Evolutionary conservation across 2,329 filamentous ascomycete species (phyloP).

Genomic region (Microthyrium microscopicum): DNA sequence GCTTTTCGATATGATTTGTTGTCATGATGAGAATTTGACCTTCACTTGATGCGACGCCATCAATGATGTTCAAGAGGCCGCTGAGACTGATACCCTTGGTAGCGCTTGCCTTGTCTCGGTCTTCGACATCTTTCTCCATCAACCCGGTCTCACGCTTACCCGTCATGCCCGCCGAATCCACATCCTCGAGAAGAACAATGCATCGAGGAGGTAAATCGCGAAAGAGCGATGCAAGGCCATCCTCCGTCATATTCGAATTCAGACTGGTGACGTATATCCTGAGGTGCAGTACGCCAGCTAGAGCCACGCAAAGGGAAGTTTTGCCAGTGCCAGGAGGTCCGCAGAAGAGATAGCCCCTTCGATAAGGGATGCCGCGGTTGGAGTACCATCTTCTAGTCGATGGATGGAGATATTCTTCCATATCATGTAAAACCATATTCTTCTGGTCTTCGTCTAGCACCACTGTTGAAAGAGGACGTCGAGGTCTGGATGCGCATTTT

Average conservation of each 20-base stretch:
- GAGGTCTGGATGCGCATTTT: constrained; percentile 1
- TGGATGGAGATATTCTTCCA: constrained; percentile 39
- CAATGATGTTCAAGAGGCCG: constrained; percentile 14
- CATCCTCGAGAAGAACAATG: constrained; percentile 8
- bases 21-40: constrained; percentile 17
- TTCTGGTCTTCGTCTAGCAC: constrained; percentile 4
- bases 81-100: constrained; percentile 8
- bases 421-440: constrained; percentile 6
- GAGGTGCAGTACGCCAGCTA: constrained; percentile 30
- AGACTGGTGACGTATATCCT: constrained; percentile 29
- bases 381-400: constrained; percentile 61
- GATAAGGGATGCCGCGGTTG: constrained; percentile 70
- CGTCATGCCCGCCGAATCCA: constrained; percentile 5
- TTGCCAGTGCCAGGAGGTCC: constrained; percentile 72
- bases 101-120: no score
- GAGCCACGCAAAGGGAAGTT: constrained; percentile 36
- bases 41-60: constrained; percentile 12
- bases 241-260: constrained; percentile 51
- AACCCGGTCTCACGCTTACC: neutral
- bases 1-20: constrained; percentile 13
- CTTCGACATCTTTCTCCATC: no score
- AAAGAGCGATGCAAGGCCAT: constrained; percentile 41
- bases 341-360: constrained; percentile 64
- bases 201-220: constrained; percentile 47
- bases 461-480: constrained; percentile 2